Evolutionary conservation across 495 filamentous ascomycete species (phyloP), one percentile per base, ranked within the genome.

Genomic region (Hypoxylon fuscum): DNA sequence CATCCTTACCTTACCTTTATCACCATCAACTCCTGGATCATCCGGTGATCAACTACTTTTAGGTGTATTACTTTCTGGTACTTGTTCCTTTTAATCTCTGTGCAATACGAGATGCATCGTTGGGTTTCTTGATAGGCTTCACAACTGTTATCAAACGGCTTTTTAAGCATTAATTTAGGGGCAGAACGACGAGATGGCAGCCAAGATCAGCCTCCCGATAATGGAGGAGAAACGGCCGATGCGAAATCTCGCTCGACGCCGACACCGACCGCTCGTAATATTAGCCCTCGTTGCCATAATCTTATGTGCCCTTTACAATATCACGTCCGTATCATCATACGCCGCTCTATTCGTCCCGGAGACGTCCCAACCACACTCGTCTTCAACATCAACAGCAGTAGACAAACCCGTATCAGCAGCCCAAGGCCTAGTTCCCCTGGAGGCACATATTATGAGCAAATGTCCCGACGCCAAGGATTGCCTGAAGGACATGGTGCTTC

Each of bases 381-480:
- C 52, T n/a, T 27, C 37, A 17, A 17, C 29, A 41, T 31, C 44
- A 14, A 3, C 21, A n/a, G n/a, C n/a, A n/a, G n/a, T n/a, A n/a
- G 45, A 38, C 56, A 15, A 53, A 31, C 12, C 52, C 11, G 51
- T 35, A 20, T 53, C 31, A 14, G 25, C 20, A 18, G 46, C 46
- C 27, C 34, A 51, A 41, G 56, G 56, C 25, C 57, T 72, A 46
- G 87, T 97, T 9, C 88, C 92, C 2, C 78, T 98, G 7, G 95
- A 98, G 69, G 90, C 90, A 52, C 91, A 96, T 69, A 90, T 96
- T 59, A 97, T 96, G 89, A 90, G 88, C 74, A 97, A 98, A 78
- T 98, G 95, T 66, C 95, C 95, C 0, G 91, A 96, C 72, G 89
- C 91, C 2, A 82, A 76, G 70, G 87, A 88, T 69, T 97, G 95